These are phyloP conservation scores for Mikania micrantha DNA, from an alignment of 129 eudicot species.

Conservation along the genomic window DNA sequence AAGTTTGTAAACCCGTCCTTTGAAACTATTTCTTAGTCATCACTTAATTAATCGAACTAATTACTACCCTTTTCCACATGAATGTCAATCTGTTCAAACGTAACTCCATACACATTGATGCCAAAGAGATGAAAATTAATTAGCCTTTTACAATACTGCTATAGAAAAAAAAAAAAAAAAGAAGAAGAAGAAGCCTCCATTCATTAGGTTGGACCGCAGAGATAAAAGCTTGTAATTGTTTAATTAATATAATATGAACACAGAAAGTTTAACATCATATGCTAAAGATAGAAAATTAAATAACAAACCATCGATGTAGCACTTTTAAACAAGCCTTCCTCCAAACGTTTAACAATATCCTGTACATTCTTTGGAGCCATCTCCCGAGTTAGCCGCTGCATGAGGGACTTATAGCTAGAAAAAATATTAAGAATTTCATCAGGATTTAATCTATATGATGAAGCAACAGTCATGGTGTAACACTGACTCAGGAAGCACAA, in stretches of 20 bases:
- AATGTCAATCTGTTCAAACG: too few relatives aligned
- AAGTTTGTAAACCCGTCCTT: too few relatives aligned
- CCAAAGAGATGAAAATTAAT: neutral
- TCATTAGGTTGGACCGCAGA: neutral
- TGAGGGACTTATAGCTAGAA: conserved; percentile 50
- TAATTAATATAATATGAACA: neutral
- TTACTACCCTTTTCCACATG: too few relatives aligned
- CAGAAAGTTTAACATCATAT: neutral
- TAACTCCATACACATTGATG: neutral
- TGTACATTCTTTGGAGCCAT: conserved; percentile 35
- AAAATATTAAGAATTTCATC: neutral
- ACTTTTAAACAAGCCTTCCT: conserved; percentile 60
- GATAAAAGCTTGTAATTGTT: neutral
- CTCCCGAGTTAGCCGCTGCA: conserved; percentile 44
- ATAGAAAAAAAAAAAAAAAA: neutral
- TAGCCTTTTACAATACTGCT: neutral
- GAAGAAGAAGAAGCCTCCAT: neutral
- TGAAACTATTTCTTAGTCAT: too few relatives aligned
- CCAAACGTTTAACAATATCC: conserved; percentile 70
- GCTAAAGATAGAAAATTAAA: neutral
- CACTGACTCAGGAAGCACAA: neutral
- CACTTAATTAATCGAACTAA: too few relatives aligned
- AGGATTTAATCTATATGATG: neutral
- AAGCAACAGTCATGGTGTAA: neutral
- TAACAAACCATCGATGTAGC: conserved; percentile 55